Evolutionary conservation across 352 stramenopile species (phyloP).

Genomic region (Phytophthora litchii): DNA sequence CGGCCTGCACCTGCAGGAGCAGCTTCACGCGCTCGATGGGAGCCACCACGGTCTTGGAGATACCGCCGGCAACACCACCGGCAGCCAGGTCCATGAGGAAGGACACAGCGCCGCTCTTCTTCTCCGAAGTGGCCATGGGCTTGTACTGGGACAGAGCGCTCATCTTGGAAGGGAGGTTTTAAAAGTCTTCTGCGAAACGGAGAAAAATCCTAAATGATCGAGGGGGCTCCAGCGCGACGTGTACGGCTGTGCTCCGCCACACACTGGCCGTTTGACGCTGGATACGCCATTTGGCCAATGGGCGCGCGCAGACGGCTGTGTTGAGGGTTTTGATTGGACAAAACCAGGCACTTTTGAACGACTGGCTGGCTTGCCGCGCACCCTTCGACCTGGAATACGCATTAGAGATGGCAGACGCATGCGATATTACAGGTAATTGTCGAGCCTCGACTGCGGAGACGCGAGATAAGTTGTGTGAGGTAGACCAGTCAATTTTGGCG

Average conservation of each 20-base stretch:
- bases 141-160: slow-evolving; percentile 80
- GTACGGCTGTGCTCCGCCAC: slow-evolving; percentile 54
- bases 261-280: slow-evolving; percentile 49
- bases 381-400: background rate
- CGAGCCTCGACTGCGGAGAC: too few species aligned
- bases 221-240: slow-evolving; percentile 1
- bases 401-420: slow-evolving; percentile 1
- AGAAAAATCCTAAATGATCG: slow-evolving; percentile 89
- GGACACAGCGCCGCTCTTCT: slow-evolving; percentile 54
- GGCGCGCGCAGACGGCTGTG: background rate
- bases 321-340: slow-evolving; percentile 35
- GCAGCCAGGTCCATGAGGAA: slow-evolving; percentile 88
- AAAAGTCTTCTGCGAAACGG: slow-evolving; percentile 64
- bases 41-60: slow-evolving; percentile 92
- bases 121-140: slow-evolving; percentile 79
- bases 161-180: slow-evolving; percentile 62
- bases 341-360: slow-evolving; percentile 57
- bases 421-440: slow-evolving; percentile 4
- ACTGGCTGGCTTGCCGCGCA: slow-evolving; percentile 40
- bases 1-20: slow-evolving; percentile 91
- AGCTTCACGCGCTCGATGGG: slow-evolving; percentile 93
- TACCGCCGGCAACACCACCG: slow-evolving; percentile 84
- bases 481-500: background rate
- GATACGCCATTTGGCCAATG: slow-evolving; percentile 14
- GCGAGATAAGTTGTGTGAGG: background rate